A percentile compares a stretch with the other conserved stretches of the same genome.
Conservation (phyloP, 1,284 basidiomycete genomes). For the Fomitiporia mediterranea region DNA sequence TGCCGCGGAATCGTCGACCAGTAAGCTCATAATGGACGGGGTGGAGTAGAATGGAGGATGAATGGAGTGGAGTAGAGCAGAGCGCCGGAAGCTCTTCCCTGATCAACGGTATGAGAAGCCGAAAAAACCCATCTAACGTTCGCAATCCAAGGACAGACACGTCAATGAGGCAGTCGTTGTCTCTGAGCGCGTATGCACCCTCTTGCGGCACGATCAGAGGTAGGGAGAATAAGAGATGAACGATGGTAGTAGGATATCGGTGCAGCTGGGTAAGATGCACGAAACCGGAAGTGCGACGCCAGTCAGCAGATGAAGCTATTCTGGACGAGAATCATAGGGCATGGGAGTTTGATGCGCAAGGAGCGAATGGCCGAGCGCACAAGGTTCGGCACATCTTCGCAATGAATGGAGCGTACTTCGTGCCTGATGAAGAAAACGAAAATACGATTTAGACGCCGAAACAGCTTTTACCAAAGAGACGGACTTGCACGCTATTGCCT, state of each 20-base stretch:
- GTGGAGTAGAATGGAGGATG: neutral
- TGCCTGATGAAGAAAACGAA: neutral
- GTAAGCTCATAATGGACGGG: neutral
- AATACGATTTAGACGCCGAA: neutral
- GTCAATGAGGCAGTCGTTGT: neutral
- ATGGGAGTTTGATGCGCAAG: neutral
- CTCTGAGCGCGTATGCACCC: neutral
- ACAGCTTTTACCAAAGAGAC: neutral
- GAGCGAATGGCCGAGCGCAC: neutral
- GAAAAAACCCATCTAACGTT: neutral
- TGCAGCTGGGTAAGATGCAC: neutral
- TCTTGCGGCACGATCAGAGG: neutral
- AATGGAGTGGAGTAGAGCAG: neutral
- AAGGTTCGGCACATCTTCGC: neutral
- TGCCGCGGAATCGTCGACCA: slow-evolving; percentile 6
- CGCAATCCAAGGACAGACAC: neutral
- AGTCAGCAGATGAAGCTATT: neutral
- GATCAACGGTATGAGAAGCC: neutral
- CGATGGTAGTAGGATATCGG: neutral
- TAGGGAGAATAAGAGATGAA: neutral
- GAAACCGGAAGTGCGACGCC: neutral
- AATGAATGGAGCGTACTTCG: neutral
- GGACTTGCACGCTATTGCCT: neutral
- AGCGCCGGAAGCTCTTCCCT: neutral
- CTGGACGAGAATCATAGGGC: neutral